Percentiles rank a stretch among this genome's conserved stretches.
phyloP scores from a whole-genome alignment of 1,284 basidiomycete genomes.

The Tylopilus sp. region DNA sequence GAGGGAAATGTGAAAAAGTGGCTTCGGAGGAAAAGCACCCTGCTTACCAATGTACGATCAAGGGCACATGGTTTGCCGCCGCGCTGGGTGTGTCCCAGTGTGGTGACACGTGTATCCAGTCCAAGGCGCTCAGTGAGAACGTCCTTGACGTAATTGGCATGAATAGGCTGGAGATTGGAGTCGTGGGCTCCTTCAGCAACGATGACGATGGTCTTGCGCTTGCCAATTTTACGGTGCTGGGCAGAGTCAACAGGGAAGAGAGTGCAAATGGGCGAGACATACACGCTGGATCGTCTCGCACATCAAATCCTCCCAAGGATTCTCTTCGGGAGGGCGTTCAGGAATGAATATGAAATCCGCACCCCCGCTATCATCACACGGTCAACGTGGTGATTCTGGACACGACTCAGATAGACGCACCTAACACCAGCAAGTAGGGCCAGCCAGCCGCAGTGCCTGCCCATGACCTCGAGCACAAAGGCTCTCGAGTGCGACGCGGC shows the following conservation, averaged over 20 bases:
- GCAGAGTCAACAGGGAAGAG: constrained; percentile 7
- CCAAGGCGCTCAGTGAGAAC: constrained; percentile 89
- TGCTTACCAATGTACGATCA: constrained; percentile 89
- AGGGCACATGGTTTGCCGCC: constrained; percentile 94
- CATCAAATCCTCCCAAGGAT: constrained; percentile 94
- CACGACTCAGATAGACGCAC: constrained; percentile 50
- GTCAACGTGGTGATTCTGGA: constrained; percentile 19
- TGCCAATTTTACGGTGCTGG: constrained; percentile 92
- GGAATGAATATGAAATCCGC: constrained; percentile 99
- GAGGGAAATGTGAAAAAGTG: background rate
- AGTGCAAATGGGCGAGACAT: constrained; percentile 34
- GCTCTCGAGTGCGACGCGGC: constrained; percentile 96
- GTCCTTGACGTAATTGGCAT: constrained; percentile 90
- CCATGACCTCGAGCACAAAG: constrained; percentile 99
- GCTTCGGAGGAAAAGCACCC: background rate
- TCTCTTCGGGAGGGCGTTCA: constrained; percentile 84
- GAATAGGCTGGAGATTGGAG: constrained; percentile 89
- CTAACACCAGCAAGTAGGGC: constrained; percentile 94
- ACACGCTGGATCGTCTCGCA: constrained; percentile 88
- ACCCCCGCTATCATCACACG: constrained; percentile 69
- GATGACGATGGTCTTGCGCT: constrained; percentile 98
- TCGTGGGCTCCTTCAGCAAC: constrained; percentile 98
- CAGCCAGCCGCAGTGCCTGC: constrained; percentile 98
- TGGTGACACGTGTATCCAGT: constrained; percentile 98
- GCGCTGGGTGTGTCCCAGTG: constrained; percentile 96